Evolutionary conservation across 768 basidiomycete genomes (phyloP), one percentile per base, ranked within the genome.

Genomic region (Mycena epipterygia): DNA sequence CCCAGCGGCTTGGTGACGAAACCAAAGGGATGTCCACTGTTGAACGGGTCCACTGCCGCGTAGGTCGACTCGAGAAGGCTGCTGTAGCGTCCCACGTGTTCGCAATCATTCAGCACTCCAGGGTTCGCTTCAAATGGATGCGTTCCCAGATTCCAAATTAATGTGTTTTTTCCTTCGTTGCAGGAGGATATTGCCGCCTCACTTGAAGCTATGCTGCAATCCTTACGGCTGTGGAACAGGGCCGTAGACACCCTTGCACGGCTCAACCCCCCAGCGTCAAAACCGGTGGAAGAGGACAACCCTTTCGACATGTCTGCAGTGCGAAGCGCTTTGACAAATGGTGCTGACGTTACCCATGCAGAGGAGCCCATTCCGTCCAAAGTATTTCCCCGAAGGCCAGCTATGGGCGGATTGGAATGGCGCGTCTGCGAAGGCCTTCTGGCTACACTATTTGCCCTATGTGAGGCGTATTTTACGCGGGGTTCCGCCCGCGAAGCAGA

Each of bases 401-500:
- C 84, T 46, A 80, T 89, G 46, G 86, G 89, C 62, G 88, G 88
- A 1, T 67, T 93, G 12, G 91, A 95, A 72, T 96, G 94, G 94
- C 86, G 91, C 1, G 83, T 95, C 14, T 88, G 91, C 4, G 90
- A 94, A 74, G 91, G 90, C 14, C 85, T 97, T 6, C 81, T 96
- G 6, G 81, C 83, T 0, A 89, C 91, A 0, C 81, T 94, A 3
- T 88, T 97, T 67, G 84, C 89, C 3, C 83, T 97, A 9, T 84
- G 88, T 0, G 85, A 89, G 11, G 84, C 88, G 0, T 95, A 96
- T 74, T 84, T 90, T 23, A 78, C 82, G 0, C 89, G 95, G 21
- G 97, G 97, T 0, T 95, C 96, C 7, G 88, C 91, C 4, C 89
- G 93, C 25, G 95, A 97, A 75, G 91, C 95, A 2, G 91, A 95